Percentiles rank a stretch among this genome's conserved stretches.
Conservation (phyloP, 257 asterid species). For the Solanum phureja region DNA sequence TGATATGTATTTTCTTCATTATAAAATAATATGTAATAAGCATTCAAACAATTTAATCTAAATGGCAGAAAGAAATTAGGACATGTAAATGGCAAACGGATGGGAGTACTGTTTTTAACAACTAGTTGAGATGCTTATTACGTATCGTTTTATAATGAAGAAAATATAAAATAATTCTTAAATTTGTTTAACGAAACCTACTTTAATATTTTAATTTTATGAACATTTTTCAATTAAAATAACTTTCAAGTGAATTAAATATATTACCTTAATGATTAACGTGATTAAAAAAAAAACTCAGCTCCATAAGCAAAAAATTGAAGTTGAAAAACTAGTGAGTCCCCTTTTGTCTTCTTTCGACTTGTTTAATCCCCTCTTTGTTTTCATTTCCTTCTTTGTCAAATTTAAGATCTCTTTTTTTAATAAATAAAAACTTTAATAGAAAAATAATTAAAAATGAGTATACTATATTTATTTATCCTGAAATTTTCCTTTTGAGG, state of each 20-base stretch:
- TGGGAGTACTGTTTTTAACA: not conserved
- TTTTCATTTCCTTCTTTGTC: not conserved
- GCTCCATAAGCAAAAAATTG: too few species aligned
- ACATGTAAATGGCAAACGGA: not conserved
- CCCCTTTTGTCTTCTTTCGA: not conserved
- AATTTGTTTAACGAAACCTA: not conserved
- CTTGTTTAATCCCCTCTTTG: not conserved
- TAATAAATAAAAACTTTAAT: not conserved
- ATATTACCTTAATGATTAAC: too few species aligned
- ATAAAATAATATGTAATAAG: too few species aligned
- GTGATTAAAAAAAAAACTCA: not conserved
- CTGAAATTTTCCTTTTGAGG: not conserved
- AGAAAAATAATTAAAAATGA: too few species aligned
- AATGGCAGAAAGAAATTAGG: not conserved
- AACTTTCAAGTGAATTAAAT: not conserved
- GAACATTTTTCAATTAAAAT: too few species aligned
- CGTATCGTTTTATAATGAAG: too few species aligned
- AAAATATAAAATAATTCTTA: too few species aligned
- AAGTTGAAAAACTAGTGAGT: not conserved
- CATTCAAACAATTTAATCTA: too few species aligned
- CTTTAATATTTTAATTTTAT: too few species aligned
- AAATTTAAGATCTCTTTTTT: too few species aligned
- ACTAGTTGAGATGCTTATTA: not conserved
- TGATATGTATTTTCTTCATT: not conserved
- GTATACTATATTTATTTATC: not conserved